Base-by-base conservation (phyloP, 805 yeast genomes). In the Metschnikowia amazonensis region DNA sequence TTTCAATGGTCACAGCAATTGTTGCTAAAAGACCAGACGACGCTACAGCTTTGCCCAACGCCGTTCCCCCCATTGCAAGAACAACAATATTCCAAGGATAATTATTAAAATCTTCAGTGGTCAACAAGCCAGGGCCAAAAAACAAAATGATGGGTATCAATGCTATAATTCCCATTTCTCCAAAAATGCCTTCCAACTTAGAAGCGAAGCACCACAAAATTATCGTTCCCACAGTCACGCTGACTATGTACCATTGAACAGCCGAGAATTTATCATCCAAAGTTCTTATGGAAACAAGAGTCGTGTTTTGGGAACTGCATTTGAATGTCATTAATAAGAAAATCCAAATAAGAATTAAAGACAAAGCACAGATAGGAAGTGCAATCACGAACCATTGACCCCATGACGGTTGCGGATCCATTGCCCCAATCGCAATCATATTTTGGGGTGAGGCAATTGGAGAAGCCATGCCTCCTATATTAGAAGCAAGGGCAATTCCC, bases 401-500 rank as follows among this genome's bases (percentile, higher is more conserved):
- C 81, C 81, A 76, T 3, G 74, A 65, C 6, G 81, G 81, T 38
- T 65, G 73, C 1, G 81, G 81, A 21, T 59, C 63, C 72, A 76
- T 70, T 18, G 78, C 70, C 28, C 76, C 79, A 46, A 76, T 74
- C 16, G 81, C 80, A 46, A 76, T 69, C 66, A 76, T 75, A 45
- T 76, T 76, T 54, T 76, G 81, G 2, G 81, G 81, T 9, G 79
- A 74, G 1, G 80, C 71, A 51, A 76, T 76, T 5, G 81, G 81
- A 10, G 76, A 70, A 0, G 79, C 75, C 79, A 76, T 75, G 34
- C 81, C 81, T 6, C 77, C 81, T 23, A 75, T 57, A 54, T 76
- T 77, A 1, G 79, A 73, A 1, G 78, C 78, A 32, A 76, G 64
- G 0, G 80, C 80, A 46, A 76, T 74, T 10, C 76, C 76, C 45